Evolutionary conservation across 2,329 filamentous ascomycete genomes (phyloP), one percentile per base, ranked within the genome.

Genomic region (Fusarium graminum): DNA sequence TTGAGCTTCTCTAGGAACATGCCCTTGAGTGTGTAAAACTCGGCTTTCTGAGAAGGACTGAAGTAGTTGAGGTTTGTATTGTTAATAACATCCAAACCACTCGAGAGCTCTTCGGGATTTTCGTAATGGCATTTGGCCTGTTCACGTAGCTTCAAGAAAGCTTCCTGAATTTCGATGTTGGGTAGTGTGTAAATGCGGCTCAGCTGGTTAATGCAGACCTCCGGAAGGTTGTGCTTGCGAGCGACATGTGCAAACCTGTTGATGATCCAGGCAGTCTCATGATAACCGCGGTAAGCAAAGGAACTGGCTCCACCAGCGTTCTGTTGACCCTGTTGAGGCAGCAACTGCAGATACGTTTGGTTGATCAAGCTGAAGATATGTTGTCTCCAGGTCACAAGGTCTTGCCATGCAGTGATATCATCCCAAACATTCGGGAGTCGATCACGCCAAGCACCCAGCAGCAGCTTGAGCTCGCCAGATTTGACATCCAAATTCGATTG

Each of bases 1-100:
- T 90, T 90, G 11, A 99, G 85, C 78, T 97, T 97, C 76, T 96
- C 95, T 42, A 98, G 82, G 83, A 99, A 99, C 95, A 99, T 99
- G 63, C 95, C 95, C 85, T 99, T 99, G 52, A 99, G 86, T 0
- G 95, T 99, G 82, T 97, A 99, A 80, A 99, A 99, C 77, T 99
- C 95, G 10, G 95, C 95, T 80, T 99, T 99, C 77, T 99, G 95
- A 74, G 94, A 91, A 4, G 91, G 87, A 63, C 93, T 96, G 78
- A 99, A 99, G 82, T 99, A 99, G 78, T 97, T 97, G 57, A 99
- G 87, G 72, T 99, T 99, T 34, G 95, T 99, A 72, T 99, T 99
- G 79, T 99, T 99, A 77, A 99, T 99, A 4, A 99, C 95, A 74
- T 99, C 95, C 68, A 99, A 78, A 2, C 95, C 95, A 74, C 90